These are phyloP conservation scores for Neurospora cerealis DNA, from an alignment of 495 filamentous ascomycete species.

Conservation along the genomic window DNA sequence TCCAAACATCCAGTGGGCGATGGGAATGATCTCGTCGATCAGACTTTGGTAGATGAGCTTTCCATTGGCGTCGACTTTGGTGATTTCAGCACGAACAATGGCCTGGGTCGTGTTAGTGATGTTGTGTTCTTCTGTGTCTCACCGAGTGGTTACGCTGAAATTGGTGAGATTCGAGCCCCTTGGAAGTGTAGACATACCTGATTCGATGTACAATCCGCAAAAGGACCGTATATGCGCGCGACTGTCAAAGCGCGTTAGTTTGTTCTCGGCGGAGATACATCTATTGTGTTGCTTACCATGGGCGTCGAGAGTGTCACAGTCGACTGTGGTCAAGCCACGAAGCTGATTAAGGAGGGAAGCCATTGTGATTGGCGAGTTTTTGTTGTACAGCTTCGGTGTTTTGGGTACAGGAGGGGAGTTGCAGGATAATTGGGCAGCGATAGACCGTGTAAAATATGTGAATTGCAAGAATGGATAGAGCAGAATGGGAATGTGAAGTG, in stretches of 20 bases:
- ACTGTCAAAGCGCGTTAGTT: conserved; percentile 27
- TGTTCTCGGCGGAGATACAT: background rate
- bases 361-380: conserved; percentile 1
- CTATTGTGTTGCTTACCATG: conserved; percentile 29
- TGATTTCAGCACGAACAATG: conserved; percentile 49
- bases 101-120: conserved; percentile 28
- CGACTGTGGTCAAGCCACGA: conserved; percentile 41
- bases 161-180: background rate
- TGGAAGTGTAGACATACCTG: conserved; percentile 35
- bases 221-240: conserved; percentile 46
- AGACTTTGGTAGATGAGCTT: conserved; percentile 35
- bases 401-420: background rate
- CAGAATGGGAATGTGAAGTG: background rate
- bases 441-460: background rate
- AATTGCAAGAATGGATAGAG: background rate
- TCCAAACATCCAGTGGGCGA: conserved; percentile 27
- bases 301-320: conserved; percentile 52
- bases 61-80: conserved; percentile 16
- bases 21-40: conserved; percentile 34
- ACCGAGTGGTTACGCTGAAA: background rate
- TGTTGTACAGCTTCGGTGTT: background rate
- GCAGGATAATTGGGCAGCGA: background rate
- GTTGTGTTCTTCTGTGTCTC: background rate
- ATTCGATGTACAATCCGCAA: conserved; percentile 58
- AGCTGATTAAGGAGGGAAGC: conserved; percentile 24